Base-by-base conservation (phyloP, 2,329 filamentous ascomycete genomes). In the Colletotrichum neosansevieriae region DNA sequence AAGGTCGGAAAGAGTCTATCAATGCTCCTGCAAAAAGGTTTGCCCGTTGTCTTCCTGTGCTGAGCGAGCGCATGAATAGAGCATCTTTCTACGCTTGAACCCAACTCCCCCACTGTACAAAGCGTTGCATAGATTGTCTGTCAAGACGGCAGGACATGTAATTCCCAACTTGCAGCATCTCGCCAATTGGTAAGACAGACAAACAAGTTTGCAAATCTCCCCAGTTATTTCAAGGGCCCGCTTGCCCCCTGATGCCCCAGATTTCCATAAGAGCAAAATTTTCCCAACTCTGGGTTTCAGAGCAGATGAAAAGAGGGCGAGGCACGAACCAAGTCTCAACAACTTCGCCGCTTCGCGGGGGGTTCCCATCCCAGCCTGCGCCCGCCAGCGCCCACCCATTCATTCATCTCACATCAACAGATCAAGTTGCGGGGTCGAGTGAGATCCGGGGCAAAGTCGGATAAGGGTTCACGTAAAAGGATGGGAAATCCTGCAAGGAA, bases 371-470 rank as follows among this genome's bases (percentile, higher is more conserved):
- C 47, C 32, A 38, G 53, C 42, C 21, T 15, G 11, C 34, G 59
- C 15, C 49, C 51, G n/a, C 7, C 13, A n/a, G n/a, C n/a, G 21
- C 24, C 24, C 24, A 5, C 4, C 4, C 24, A 24, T 24, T 24
- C 54, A 45, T 15, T 9, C 34, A 53, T 53, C 47, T 44, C 32
- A 40, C 21, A 42, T 7, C 6, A n/a, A n/a, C n/a, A 24, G 49
- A 40, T 44, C 29, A 7, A 29, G 6, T 29, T 67, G 60, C 60
- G 65, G 65, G 47, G 65, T 51, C 38, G 53, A 38, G 12, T 32
- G 34, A 53, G 53, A 67, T 64, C 64, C 32, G 45, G 60, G 64
- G 53, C 12, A 54, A 44, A 44, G 21, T 29, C 15, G 34, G 17
- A 45, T 24, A 40, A 21, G 40, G 49, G 49, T 19, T 24, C 17